A percentile compares a stretch with the other conserved stretches of the same genome.
These are phyloP conservation scores for Backusella circina DNA, from an alignment of 192 early-diverging fungal genomes.

Conservation along the genomic window DNA sequence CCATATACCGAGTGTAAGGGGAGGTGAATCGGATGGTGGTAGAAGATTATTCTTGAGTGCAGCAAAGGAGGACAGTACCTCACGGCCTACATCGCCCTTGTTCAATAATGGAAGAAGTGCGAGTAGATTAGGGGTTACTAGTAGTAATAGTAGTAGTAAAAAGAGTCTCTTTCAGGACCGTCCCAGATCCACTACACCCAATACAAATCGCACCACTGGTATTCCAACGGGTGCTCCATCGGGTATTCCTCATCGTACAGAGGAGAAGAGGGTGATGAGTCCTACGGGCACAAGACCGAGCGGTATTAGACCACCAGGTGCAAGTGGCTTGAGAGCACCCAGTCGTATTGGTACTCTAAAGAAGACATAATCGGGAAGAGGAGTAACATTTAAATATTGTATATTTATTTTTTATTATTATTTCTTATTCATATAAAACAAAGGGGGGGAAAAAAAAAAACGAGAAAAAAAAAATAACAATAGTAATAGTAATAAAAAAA, in stretches of 20 bases:
- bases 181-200: not conserved
- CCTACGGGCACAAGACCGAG: not conserved
- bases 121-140: not conserved
- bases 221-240: not conserved
- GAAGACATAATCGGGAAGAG: not conserved
- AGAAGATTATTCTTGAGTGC: not conserved
- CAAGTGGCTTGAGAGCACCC: not conserved
- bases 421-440: not conserved
- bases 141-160: not conserved
- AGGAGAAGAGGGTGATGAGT: constrained; percentile 3
- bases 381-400: not conserved
- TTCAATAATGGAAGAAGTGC: not conserved
- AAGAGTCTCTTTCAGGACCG: not conserved
- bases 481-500: not conserved
- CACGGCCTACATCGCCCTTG: not conserved
- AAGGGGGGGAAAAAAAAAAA: no score
- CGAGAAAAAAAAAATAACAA: not conserved
- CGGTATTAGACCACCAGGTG: constrained; percentile 2
- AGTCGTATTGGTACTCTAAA: constrained; percentile 9
- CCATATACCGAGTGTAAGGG: constrained; percentile 21
- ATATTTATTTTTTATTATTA: not conserved
- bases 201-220: not conserved
- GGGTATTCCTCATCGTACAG: not conserved
- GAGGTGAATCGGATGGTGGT: not conserved
- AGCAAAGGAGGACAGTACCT: not conserved